Evolutionary conservation across 352 stramenopile species (phyloP), one percentile per base, ranked within the genome.

Genomic region (Thraustochytrium sp.): DNA sequence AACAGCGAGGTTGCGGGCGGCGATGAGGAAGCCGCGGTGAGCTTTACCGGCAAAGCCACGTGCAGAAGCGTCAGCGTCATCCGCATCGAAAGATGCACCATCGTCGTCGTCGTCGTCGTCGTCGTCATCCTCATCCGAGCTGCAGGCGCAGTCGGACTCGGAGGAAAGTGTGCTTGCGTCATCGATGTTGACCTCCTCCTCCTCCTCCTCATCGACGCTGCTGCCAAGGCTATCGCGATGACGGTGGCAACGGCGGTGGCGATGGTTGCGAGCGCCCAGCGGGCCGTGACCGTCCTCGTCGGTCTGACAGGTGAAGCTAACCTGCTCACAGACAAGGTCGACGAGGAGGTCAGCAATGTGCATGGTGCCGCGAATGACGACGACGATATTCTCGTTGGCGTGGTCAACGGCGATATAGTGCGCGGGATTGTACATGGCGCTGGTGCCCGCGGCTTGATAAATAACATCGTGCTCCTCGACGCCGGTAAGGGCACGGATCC

Each of bases 21-120:
- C 53, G 26, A 80, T 80, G 37, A 80, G 68, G 38, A 80, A 80
- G 48, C 68, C 68, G n/a, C 53, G 68, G 49, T 80, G 68, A 1
- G 68, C 68, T 31, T 80, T 80, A 21, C 68, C 68, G 34, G 11
- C 21, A 16, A 80, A 51, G 37, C 36, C 62, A 26, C 37, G 36
- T 4, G n/a, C 26, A n/a, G 18, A 5, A 29, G 18, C 16, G 9
- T 76, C 3, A 53, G 8, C 64, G 3, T 59, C 40, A 5, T 62
- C 8, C 0, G n/a, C 9, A 18, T 18, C 21, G 9, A 26, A 59
- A 23, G 49, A 75, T 55, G 8, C 5, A 9, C 5, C 62, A 8
- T 9, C 11, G 16, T 44, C 68, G 31, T 36, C 31, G 23, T 13
- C 44, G 18, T 21, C 31, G 18, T 80, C 26, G 8, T 36, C 68